Conservation (phyloP, 2,329 filamentous ascomycete species). For the Beauveria sp. region DNA sequence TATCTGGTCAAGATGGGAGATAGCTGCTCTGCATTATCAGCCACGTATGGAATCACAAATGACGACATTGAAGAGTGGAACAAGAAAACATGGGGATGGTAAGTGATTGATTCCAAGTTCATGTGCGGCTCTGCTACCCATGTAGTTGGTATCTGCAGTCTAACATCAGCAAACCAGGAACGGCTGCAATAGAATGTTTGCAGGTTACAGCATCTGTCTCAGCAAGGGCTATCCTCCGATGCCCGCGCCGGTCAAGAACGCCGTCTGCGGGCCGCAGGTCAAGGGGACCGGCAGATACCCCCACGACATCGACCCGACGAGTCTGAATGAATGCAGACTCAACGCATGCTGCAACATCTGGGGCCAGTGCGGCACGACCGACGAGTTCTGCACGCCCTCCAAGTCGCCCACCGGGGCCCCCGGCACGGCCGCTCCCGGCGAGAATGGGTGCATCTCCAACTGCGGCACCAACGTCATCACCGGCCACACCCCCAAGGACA, state of each 20-base stretch:
- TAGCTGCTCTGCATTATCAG: slow-evolving; percentile 27
- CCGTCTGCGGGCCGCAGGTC: slow-evolving; percentile 24
- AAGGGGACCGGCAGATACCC: slow-evolving; percentile 15
- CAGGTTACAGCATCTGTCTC: slow-evolving; percentile 19
- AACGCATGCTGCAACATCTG: slow-evolving; percentile 28
- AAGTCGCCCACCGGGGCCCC: slow-evolving; percentile 24
- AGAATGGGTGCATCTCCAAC: slow-evolving; percentile 23
- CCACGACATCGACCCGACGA: slow-evolving; percentile 13
- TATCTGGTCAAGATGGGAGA: slow-evolving; percentile 27
- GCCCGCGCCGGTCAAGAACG: slow-evolving; percentile 18
- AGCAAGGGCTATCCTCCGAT: slow-evolving; percentile 22
- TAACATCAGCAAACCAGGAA: neutral
- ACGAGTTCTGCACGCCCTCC: slow-evolving; percentile 28
- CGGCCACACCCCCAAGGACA: slow-evolving; percentile 7
- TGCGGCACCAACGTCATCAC: slow-evolving; percentile 20
- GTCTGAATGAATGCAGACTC: slow-evolving; percentile 23
- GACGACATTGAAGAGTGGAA: slow-evolving; percentile 25
- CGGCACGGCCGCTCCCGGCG: slow-evolving; percentile 26
- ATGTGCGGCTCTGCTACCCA: neutral
- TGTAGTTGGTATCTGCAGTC: neutral
- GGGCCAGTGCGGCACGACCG: slow-evolving; percentile 34
- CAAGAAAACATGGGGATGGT: slow-evolving; percentile 25
- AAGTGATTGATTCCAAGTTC: slow-evolving; percentile 15
- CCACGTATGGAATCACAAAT: slow-evolving; percentile 20
- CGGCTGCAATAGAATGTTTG: slow-evolving; percentile 9